Base-by-base conservation (phyloP, 2,329 filamentous ascomycete species). In the Periconia macrospinosa region DNA sequence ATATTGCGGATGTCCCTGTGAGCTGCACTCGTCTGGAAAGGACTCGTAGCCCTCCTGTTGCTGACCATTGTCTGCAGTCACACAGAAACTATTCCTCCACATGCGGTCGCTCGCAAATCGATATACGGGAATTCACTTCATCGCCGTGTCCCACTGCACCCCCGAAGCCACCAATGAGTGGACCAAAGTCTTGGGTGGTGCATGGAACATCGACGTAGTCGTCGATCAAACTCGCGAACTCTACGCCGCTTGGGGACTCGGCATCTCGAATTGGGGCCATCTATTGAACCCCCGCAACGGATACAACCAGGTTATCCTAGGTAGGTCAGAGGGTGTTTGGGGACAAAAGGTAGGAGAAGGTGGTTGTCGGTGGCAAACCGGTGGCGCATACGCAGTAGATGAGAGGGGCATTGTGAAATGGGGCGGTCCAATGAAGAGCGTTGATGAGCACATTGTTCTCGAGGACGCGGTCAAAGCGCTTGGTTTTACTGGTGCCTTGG, bases 81-180 rank as follows among this genome's bases (percentile, higher is more conserved):
- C 68, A 33, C 65, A 72, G 53, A 71, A 84, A 60, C 80, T 82
- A 6, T 86, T 86, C 63, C 74, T 85, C 54, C 73, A 78, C 55
- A 77, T 86, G 50, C 81, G 83, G 47, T 73, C 79, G 42, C 76
- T 86, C 53, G 78, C 82, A 13, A 82, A 80, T 68, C 79, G 79
- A 47, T 76, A 83, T 60, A 73, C 78, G 48, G 71, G 73, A 41
- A 72, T 86, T 11, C 77, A 76, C 53, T 86, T 83, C 73, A 75
- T 86, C 52, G 83, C 83, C 57, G 75, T 86, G 47, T 86, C 83
- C 20, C 84, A 86, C 72, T 81, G 83, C 40, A 85, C 83, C 9
- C 69, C 75, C 3, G 73, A 77, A 19, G 83, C 84, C 30, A 86
- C 84, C 1, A 69, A 76, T 37, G 81, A 81, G 57, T 86, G 83